Conservation (phyloP, 164 flowering plant species). For the Magnolia sinica region DNA sequence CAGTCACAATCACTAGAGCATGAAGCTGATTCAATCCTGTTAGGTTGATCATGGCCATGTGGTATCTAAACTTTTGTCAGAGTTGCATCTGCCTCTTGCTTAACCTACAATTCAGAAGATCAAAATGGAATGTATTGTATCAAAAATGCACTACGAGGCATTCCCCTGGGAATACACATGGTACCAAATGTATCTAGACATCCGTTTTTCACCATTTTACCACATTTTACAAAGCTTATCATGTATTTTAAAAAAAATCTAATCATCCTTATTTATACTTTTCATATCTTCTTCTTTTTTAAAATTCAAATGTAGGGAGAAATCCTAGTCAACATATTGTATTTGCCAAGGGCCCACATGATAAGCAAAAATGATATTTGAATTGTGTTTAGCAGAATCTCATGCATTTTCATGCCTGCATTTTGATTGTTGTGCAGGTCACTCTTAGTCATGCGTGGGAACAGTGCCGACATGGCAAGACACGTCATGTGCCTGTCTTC, state of each 20-base stretch:
- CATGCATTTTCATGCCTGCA: not conserved
- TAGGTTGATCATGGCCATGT: not conserved
- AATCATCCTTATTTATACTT: not conserved
- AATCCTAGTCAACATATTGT: too few relatives aligned
- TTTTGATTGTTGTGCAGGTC: conserved; percentile 48
- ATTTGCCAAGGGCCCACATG: too few relatives aligned
- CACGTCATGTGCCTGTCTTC: conserved; percentile 81
- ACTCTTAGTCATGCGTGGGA: conserved; percentile 82
- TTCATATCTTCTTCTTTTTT: too few relatives aligned
- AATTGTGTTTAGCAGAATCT: too few relatives aligned
- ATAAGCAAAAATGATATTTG: too few relatives aligned
- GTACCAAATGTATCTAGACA: not conserved
- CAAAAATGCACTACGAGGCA: not conserved
- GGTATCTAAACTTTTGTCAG: not conserved
- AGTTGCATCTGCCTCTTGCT: not conserved
- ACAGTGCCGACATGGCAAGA: conserved; percentile 81
- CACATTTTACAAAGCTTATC: not conserved
- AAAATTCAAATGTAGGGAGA: too few relatives aligned
- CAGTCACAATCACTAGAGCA: too few relatives aligned
- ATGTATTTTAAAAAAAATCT: too few relatives aligned
- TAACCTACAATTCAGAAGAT: not conserved
- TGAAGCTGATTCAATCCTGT: not conserved
- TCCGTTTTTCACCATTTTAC: not conserved
- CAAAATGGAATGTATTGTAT: not conserved
- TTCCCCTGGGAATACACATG: not conserved